Percentiles rank a stretch among this genome's conserved stretches.
phyloP scores from a whole-genome alignment of 2,329 filamentous ascomycete genomes.

The Didymella pomorum region DNA sequence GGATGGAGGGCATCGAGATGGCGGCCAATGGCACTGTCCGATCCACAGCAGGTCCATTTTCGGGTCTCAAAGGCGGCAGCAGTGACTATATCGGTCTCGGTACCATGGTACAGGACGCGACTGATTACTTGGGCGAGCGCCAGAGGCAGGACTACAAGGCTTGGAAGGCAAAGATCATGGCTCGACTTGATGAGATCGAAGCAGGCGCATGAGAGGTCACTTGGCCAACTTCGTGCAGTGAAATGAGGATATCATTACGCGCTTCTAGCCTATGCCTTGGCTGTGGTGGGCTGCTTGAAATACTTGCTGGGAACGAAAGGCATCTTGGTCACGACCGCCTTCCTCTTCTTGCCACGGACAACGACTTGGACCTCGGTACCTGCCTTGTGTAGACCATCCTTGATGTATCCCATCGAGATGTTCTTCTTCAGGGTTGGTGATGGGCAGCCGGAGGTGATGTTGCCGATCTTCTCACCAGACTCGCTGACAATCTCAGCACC shows the following conservation, averaged over 20 bases:
- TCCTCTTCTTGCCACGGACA: conserved; percentile 78
- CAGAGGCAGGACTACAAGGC: conserved; percentile 66
- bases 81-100: conserved; percentile 57
- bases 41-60: conserved; percentile 47
- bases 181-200: conserved; percentile 62
- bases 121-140: conserved; percentile 73
- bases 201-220: conserved; percentile 11
- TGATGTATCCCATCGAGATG: conserved; percentile 94
- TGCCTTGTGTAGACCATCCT: conserved; percentile 80
- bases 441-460: conserved; percentile 87
- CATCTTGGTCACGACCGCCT: conserved; percentile 84
- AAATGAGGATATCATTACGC: not conserved
- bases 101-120: conserved; percentile 78
- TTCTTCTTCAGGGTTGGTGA: conserved; percentile 87
- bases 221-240: not conserved
- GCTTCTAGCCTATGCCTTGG: conserved; percentile 30
- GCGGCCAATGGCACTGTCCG: conserved; percentile 26
- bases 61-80: conserved; percentile 55
- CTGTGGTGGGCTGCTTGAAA: conserved; percentile 54
- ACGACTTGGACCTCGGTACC: conserved; percentile 82
- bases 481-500: conserved; percentile 78
- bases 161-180: conserved; percentile 71
- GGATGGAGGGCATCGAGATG: conserved; percentile 39
- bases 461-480: conserved; percentile 73
- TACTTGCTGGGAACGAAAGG: conserved; percentile 86